Conservation (phyloP, 106 monocot genomes). For the Xerophyta viscosa region DNA sequence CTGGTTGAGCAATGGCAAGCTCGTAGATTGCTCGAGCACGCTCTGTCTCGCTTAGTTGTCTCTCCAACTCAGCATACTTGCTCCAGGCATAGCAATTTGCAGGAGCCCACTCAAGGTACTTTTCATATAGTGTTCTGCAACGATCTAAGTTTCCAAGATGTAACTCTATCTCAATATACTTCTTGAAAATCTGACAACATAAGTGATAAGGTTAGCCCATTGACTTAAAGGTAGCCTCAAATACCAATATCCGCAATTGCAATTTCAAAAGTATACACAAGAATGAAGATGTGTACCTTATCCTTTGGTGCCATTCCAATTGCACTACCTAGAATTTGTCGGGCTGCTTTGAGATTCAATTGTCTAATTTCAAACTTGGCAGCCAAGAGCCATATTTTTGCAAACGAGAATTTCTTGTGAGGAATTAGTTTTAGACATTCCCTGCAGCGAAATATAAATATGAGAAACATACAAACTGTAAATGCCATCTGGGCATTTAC, state of each 20-base stretch:
- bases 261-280: too few relatives aligned
- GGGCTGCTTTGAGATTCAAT: constrained; percentile 59
- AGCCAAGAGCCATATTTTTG: constrained; percentile 91
- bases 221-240: not conserved
- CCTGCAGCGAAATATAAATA: constrained; percentile 20
- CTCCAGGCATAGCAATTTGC: constrained; percentile 97
- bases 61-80: constrained; percentile 90
- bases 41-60: constrained; percentile 69
- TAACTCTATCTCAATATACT: constrained; percentile 88
- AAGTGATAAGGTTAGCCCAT: not conserved
- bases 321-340: constrained; percentile 79
- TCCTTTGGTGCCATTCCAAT: constrained; percentile 96
- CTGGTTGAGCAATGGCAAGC: constrained; percentile 80
- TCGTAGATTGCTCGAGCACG: constrained; percentile 81
- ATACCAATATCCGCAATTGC: too few relatives aligned
- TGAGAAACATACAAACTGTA: too few relatives aligned
- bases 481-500: too few relatives aligned
- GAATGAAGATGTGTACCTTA: constrained; percentile 34
- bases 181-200: constrained; percentile 64
- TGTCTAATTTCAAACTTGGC: constrained; percentile 95
- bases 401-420: constrained; percentile 96
- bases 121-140: constrained; percentile 71
- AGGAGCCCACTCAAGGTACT: constrained; percentile 91
- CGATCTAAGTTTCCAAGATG: constrained; percentile 79
- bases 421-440: constrained; percentile 86